A percentile compares a stretch with the other conserved stretches of the same genome.
Conservation (phyloP, 192 early-diverging fungal species). For the Linnemannia elongata region DNA sequence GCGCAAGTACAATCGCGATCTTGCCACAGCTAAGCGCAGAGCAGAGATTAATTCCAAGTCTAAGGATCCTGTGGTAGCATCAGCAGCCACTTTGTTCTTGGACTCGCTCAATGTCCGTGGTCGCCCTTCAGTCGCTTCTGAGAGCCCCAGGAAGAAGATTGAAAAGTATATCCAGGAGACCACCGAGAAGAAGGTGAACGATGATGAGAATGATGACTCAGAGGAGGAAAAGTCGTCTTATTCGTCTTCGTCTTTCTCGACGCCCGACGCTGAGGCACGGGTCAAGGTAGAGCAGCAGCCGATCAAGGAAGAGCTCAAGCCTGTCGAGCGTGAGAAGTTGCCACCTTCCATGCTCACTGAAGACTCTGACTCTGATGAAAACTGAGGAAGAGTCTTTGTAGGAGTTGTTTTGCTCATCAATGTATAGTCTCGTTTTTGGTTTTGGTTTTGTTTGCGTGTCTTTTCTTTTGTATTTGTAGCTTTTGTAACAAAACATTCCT, state of each 20-base stretch:
- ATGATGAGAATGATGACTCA: not conserved
- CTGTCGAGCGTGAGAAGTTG: not conserved
- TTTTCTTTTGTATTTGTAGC: not conserved
- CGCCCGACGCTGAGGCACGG: not conserved
- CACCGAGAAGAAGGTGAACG: not conserved
- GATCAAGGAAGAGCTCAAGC: not conserved
- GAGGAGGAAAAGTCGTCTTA: not conserved
- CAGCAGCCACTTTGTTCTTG: constrained; percentile 10
- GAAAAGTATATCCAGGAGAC: not conserved
- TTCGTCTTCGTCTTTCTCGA: not conserved
- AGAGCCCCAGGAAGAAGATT: not conserved
- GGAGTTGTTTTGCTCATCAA: not conserved
- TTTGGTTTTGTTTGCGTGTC: not conserved
- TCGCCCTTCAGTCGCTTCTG: not conserved
- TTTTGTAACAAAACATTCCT: no score
- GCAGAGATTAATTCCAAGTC: not conserved
- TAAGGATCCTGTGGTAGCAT: constrained; percentile 8
- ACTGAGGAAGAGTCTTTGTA: not conserved
- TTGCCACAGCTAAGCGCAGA: no score
- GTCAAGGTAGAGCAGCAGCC: not conserved
- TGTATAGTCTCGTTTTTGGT: not conserved
- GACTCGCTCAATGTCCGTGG: not conserved
- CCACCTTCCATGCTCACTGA: not conserved
- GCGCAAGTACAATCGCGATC: not conserved
- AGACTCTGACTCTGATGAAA: not conserved